These are phyloP conservation scores for Penicillium sp. DNA, from an alignment of 2,329 filamentous ascomycete species.

Conservation along the genomic window DNA sequence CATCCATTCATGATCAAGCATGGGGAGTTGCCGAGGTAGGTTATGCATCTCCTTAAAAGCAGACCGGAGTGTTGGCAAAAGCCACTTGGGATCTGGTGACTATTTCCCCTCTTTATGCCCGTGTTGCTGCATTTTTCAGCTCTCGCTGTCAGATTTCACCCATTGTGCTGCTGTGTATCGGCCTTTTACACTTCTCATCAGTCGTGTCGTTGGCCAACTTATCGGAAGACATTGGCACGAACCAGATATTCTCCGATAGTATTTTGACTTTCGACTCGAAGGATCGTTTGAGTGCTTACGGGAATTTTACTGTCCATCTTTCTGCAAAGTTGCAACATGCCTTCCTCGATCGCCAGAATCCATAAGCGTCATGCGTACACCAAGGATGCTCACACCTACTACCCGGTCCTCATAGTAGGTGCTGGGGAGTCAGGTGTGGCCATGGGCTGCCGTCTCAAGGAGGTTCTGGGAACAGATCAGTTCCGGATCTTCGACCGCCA, in stretches of 20 bases:
- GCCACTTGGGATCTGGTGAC: too few species aligned
- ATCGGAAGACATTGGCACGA: background rate
- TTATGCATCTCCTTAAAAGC: background rate
- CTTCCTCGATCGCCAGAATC: conserved; percentile 34
- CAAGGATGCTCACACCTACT: conserved; percentile 43
- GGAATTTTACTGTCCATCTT: background rate
- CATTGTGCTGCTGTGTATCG: background rate
- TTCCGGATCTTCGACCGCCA: conserved; percentile 60
- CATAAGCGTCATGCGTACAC: conserved; percentile 40
- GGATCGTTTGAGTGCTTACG: background rate
- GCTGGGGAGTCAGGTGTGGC: conserved; percentile 61
- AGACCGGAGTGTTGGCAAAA: too few species aligned
- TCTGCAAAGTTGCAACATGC: conserved; percentile 18
- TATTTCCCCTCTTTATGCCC: too few species aligned
- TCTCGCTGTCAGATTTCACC: too few species aligned
- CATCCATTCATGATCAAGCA: too few species aligned
- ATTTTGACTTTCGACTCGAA: background rate
- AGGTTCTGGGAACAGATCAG: conserved; percentile 56
- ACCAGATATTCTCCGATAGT: background rate
- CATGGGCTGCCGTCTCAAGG: conserved; percentile 57
- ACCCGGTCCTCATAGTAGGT: conserved; percentile 56
- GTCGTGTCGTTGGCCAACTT: background rate
- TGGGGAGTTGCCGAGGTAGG: background rate
- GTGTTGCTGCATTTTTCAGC: too few species aligned
- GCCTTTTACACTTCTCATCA: background rate